Evolutionary conservation across 208 protist species (phyloP), one percentile per base, ranked within the genome.

Genomic region (Trypanosoma avium): DNA sequence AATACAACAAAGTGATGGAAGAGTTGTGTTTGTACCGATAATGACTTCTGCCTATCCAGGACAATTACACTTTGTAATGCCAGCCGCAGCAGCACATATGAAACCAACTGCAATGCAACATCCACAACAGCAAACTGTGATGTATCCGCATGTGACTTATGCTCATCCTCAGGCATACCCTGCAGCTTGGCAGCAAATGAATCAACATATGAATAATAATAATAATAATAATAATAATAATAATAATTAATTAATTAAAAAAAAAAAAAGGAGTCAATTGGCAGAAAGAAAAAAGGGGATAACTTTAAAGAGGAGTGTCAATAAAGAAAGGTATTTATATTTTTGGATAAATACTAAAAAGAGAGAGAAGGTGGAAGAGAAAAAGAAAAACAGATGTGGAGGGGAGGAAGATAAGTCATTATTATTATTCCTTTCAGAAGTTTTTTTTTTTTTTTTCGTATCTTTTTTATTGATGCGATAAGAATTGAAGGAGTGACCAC

Each of bases 1-100:
- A 8, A 27, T 75, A 33, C 55, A n/a, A 32, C 50, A 66, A 38
- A 42, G 63, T 53, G 62, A 76, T 38, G 70, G 70, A 15, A 56
- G 56, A 30, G 15, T 70, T 32, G 47, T 62, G 13, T 30, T 69
- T 17, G 70, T 42, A 29, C 70, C 70, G 6, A n/a, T 69, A 30
- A 24, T 76, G 19, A 57, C 12, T 3, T 29, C 46, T 24, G 21
- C 46, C 26, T 66, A 57, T 58, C 21, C 47, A 21, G 15, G 36
- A 5, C 10, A 13, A 49, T 15, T 30, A 21, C 61, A 22, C 1
- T 19, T 66, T 2, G n/a, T 58, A 3, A 24, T 59, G 47, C 52
- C 32, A 3, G 22, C 40, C 19, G 10, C 32, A 3, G 22, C 40
- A 26, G 10, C 22, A 4, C 38, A 46, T 38, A 4, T 60, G 27